phyloP scores from a whole-genome alignment of 305 asterid species.

The Rubia occidens region DNA sequence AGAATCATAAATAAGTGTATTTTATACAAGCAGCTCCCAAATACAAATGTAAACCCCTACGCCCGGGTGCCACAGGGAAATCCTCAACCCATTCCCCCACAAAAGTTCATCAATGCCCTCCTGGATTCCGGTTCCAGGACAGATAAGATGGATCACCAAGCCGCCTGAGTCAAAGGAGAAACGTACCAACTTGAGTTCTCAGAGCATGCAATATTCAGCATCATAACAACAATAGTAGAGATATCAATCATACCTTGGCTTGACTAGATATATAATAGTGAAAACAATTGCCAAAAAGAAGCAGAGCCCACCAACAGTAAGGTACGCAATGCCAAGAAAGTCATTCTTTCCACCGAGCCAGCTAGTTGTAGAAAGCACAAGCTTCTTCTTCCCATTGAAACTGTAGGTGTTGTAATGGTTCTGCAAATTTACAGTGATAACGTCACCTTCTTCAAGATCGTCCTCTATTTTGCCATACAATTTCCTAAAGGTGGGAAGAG shows the following conservation, averaged over 20 bases:
- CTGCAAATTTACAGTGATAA: conserved; percentile 39
- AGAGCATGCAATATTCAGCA: not conserved
- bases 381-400: conserved; percentile 82
- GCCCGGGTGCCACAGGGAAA: not conserved
- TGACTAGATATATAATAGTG: conserved; percentile 59
- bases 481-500: conserved; percentile 87
- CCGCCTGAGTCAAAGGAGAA: conserved; percentile 49
- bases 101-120: conserved; percentile 42
- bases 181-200: conserved; percentile 6
- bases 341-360: conserved; percentile 92
- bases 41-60: not conserved
- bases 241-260: conserved; percentile 53
- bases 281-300: conserved; percentile 65
- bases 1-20: not conserved
- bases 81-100: conserved; percentile 2
- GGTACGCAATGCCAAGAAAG: conserved; percentile 82
- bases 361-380: conserved; percentile 81
- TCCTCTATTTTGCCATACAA: conserved; percentile 71
- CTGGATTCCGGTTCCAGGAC: conserved; percentile 93
- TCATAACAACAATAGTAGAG: not conserved
- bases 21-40: conserved; percentile 11
- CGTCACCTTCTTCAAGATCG: conserved; percentile 43
- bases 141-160: conserved; percentile 94
- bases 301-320: conserved; percentile 81
- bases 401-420: conserved; percentile 77